Percentiles rank a stretch among this genome's conserved stretches.
Evolutionary conservation across 208 protist species (phyloP).

Genomic region (Leishmania tarentolae): DNA sequence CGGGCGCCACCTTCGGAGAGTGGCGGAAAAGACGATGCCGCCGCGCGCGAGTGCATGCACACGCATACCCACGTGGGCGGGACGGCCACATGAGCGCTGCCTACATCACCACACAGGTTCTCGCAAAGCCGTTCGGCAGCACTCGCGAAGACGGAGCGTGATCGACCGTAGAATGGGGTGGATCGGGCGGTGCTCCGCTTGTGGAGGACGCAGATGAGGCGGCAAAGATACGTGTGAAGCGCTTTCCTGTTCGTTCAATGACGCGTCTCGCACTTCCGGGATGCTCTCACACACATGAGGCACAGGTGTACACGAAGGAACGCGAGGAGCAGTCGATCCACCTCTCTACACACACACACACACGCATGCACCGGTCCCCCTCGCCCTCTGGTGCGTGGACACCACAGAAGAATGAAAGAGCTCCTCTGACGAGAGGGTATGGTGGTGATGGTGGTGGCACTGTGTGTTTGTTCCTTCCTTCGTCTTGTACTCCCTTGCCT

Average conservation of each 20-base stretch:
- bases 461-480: neutral
- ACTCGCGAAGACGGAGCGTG: neutral
- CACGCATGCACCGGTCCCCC: neutral
- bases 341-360: neutral
- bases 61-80: neutral
- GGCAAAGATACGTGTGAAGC: neutral
- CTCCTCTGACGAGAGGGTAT: neutral
- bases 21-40: neutral
- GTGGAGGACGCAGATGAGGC: neutral
- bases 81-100: neutral
- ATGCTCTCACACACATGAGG: neutral
- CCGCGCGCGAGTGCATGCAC: neutral
- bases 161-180: too few species aligned
- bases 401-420: neutral
- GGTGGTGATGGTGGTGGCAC: neutral
- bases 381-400: neutral
- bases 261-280: neutral
- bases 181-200: neutral
- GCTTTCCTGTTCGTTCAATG: neutral
- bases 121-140: neutral
- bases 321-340: neutral
- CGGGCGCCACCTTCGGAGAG: neutral
- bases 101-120: neutral
- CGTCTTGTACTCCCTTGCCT: neutral
- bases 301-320: neutral